Evolutionary conservation across 1,284 basidiomycete genomes (phyloP).

Genomic region (Melampsora allii-populina): DNA sequence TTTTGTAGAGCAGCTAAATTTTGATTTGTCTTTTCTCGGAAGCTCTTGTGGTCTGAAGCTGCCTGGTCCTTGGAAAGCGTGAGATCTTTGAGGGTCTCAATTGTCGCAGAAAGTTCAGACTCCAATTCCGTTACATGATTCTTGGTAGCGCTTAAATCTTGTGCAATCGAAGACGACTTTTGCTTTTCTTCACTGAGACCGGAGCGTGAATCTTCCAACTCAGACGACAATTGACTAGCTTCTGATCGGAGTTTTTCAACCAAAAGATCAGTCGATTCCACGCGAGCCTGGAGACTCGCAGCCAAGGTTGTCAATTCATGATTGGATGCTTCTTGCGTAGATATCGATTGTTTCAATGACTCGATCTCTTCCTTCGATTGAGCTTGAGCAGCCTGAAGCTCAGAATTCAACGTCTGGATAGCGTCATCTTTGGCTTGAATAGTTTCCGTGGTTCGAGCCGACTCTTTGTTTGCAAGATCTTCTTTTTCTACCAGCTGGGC

Average conservation of each 20-base stretch:
- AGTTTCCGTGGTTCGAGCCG: not conserved
- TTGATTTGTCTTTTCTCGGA: slow-evolving; percentile 17
- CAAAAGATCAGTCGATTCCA: slow-evolving; percentile 13
- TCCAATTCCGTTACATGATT: slow-evolving; percentile 17
- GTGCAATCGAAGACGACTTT: slow-evolving; percentile 24
- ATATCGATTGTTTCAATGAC: not conserved
- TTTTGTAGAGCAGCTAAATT: slow-evolving; percentile 15
- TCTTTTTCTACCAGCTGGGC: not conserved
- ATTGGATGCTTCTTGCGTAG: not conserved
- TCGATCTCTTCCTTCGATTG: not conserved
- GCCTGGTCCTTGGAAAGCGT: slow-evolving; percentile 3
- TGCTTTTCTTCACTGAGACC: slow-evolving; percentile 28
- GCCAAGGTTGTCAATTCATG: slow-evolving; percentile 12
- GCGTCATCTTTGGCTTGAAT: not conserved
- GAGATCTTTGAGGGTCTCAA: slow-evolving; percentile 7
- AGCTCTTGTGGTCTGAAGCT: slow-evolving; percentile 4
- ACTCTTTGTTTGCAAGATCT: not conserved
- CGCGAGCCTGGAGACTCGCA: slow-evolving; percentile 3
- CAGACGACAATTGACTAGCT: not conserved
- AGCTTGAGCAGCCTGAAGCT: not conserved
- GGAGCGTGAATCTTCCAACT: slow-evolving; percentile 12
- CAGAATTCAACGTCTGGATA: not conserved
- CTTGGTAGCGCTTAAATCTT: slow-evolving; percentile 31
- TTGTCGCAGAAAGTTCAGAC: slow-evolving; percentile 11
- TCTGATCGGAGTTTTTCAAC: slow-evolving; percentile 6